Conservation (phyloP, 1,284 basidiomycete species). For the Singerocomus rubriflavus region DNA sequence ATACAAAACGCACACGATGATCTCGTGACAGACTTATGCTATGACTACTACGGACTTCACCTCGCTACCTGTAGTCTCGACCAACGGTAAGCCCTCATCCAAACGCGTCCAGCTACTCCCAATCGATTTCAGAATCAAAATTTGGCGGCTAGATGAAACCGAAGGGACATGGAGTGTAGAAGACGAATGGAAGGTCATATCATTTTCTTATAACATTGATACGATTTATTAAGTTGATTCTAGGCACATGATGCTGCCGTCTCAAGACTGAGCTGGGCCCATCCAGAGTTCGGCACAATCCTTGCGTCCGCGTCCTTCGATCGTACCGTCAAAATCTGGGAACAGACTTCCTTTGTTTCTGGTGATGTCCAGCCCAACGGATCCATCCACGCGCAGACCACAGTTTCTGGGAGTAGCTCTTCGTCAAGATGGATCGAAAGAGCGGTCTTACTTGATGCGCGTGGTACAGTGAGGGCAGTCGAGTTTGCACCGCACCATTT, state of each 20-base stretch:
- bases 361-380: constrained; percentile 34
- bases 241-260: constrained; percentile 89
- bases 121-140: constrained; percentile 56
- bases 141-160: constrained; percentile 72
- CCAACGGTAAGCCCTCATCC: constrained; percentile 51
- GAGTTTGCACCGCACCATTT: constrained; percentile 86
- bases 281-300: constrained; percentile 84
- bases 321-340: constrained; percentile 88
- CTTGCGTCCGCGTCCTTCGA: constrained; percentile 86
- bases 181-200: constrained; percentile 83
- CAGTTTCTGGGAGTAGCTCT: constrained; percentile 28
- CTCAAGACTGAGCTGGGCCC: constrained; percentile 82
- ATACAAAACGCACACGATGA: constrained; percentile 74
- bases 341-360: constrained; percentile 49
- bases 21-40: constrained; percentile 78
- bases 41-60: constrained; percentile 86
- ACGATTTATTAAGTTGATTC: neutral
- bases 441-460: constrained; percentile 75
- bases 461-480: constrained; percentile 78
- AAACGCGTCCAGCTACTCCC: constrained; percentile 5
- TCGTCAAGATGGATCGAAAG: constrained; percentile 71
- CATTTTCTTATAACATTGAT: neutral
- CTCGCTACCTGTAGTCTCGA: constrained; percentile 77
- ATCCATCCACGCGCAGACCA: constrained; percentile 18
- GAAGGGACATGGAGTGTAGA: constrained; percentile 72